Conservation (phyloP, 73 alveolate genomes). For the Durusdinium trenchii region DNA sequence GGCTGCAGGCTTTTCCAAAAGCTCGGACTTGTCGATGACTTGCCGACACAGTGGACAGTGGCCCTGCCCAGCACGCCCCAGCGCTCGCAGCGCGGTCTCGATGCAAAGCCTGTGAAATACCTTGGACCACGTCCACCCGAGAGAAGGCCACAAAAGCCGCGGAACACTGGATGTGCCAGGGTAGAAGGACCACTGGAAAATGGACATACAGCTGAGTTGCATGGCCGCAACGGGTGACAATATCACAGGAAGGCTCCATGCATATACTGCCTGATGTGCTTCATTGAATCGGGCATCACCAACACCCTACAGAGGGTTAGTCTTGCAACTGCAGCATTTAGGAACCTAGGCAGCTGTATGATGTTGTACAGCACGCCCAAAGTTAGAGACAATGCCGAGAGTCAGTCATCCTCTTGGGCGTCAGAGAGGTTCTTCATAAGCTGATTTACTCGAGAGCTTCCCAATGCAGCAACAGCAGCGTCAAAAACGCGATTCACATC, state of each 20-base stretch:
- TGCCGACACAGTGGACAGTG: conserved; percentile 79
- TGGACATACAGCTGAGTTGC: neutral
- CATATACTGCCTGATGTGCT: conserved; percentile 54
- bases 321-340: neutral
- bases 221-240: conserved; percentile 88
- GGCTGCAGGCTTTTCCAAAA: conserved; percentile 63
- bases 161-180: neutral
- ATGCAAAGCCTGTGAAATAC: conserved; percentile 60
- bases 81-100: conserved; percentile 39
- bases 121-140: neutral
- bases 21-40: conserved; percentile 52
- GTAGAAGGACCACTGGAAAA: neutral
- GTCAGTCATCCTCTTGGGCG: conserved; percentile 57
- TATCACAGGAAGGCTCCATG: conserved; percentile 83
- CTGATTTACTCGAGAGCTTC: conserved; percentile 32
- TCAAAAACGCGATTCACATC: conserved; percentile 23
- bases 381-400: too few species aligned
- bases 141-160: neutral
- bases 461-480: conserved; percentile 58
- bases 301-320: neutral
- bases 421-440: conserved; percentile 36
- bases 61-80: conserved; percentile 53
- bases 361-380: too few species aligned
- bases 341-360: too few species aligned
- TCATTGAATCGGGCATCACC: too few species aligned